A percentile compares a stretch with the other conserved stretches of the same genome.
phyloP scores from a whole-genome alignment of 192 early-diverging fungal genomes.

The Backusella tuberculispora region DNA sequence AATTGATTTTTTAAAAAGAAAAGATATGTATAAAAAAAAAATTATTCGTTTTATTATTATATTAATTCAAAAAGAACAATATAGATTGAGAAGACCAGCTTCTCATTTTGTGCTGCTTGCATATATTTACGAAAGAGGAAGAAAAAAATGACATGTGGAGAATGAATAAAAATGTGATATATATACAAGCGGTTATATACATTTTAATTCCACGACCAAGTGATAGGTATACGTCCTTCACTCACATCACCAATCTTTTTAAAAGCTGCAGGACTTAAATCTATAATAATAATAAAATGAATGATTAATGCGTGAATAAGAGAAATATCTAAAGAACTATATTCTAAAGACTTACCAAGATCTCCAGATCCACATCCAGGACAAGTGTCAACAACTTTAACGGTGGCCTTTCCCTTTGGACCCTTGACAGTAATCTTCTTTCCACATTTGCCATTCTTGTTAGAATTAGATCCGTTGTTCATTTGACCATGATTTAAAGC shows the following conservation, averaged over 20 bases:
- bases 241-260: slow-evolving; percentile 33
- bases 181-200: neutral
- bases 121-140: neutral
- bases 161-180: neutral
- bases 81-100: neutral
- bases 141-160: neutral
- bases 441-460: slow-evolving; percentile 33
- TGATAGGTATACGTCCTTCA: slow-evolving; percentile 35
- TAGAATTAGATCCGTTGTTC: slow-evolving; percentile 34
- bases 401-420: slow-evolving; percentile 39
- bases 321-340: neutral
- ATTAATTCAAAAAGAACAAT: neutral
- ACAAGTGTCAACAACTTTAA: slow-evolving; percentile 30
- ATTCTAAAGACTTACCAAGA: slow-evolving; percentile 11
- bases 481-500: slow-evolving; percentile 30
- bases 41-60: neutral
- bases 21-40: neutral
- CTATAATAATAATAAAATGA: neutral
- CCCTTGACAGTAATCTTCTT: slow-evolving; percentile 37
- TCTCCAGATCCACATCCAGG: slow-evolving; percentile 12
- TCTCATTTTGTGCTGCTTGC: neutral
- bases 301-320: neutral
- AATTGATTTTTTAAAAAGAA: too few relatives aligned
- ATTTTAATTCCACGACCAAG: slow-evolving; percentile 45
- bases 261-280: slow-evolving; percentile 52